Percentiles rank a stretch among this genome's conserved stretches.
These are phyloP conservation scores for Phaffomyces thermotolerans DNA, from an alignment of 805 yeast species.

Conservation along the genomic window DNA sequence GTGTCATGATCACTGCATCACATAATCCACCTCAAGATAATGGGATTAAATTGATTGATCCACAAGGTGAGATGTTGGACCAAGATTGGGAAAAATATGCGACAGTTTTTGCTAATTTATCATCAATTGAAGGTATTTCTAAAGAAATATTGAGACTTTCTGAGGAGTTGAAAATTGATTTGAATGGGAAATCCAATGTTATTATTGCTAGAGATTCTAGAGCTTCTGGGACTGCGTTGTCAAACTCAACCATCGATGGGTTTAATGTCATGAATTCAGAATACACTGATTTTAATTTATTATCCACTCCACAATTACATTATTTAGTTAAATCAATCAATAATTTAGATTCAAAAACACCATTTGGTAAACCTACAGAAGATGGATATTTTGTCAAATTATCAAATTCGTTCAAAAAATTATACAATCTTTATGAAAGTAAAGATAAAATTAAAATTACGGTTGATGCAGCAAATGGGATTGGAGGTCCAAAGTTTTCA, in stretches of 20 bases:
- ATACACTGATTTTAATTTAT: constrained; percentile 51
- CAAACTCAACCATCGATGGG: constrained; percentile 55
- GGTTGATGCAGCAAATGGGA: constrained; percentile 95
- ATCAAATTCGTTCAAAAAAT: constrained; percentile 41
- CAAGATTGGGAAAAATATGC: constrained; percentile 80
- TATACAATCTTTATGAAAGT: constrained; percentile 28
- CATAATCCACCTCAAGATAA: constrained; percentile 91
- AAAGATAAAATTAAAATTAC: constrained; percentile 37
- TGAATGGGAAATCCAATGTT: constrained; percentile 36
- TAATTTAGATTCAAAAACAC: constrained; percentile 33
- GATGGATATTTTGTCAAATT: constrained; percentile 65
- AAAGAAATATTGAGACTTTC: constrained; percentile 32
- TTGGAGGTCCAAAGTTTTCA: constrained; percentile 73
- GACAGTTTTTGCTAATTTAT: constrained; percentile 69
- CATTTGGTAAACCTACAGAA: constrained; percentile 58
- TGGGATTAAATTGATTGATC: constrained; percentile 92
- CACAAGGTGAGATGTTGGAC: constrained; percentile 83
- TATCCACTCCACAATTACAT: constrained; percentile 94
- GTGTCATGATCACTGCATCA: constrained; percentile 96
- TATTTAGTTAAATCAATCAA: constrained; percentile 71
- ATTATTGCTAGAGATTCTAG: constrained; percentile 85
- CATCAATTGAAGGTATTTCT: constrained; percentile 36
- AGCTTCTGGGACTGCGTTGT: constrained; percentile 67
- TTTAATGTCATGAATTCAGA: constrained; percentile 40
- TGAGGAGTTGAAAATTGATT: constrained; percentile 38